phyloP scores from a whole-genome alignment of 2,329 filamentous ascomycete genomes.

The Nigrospora sphaerica region DNA sequence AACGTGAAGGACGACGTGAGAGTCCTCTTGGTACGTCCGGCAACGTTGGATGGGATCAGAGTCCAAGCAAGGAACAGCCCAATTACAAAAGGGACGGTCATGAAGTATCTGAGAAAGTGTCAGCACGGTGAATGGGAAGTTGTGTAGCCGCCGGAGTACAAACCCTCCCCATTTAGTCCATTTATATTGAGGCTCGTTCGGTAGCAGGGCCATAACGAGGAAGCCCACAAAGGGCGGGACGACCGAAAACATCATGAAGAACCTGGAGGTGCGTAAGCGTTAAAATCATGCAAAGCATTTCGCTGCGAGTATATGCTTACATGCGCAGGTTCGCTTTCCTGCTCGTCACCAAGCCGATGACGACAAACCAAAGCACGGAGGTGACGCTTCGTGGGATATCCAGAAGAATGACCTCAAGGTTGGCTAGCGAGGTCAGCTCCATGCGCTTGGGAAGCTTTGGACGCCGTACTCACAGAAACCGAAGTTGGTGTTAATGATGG shows the following conservation, averaged over 20 bases:
- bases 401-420: constrained; percentile 27
- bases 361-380: constrained; percentile 26
- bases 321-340: constrained; percentile 25
- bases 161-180: constrained; percentile 29
- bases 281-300: not conserved
- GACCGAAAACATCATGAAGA: constrained; percentile 28
- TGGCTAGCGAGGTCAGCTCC: constrained; percentile 10
- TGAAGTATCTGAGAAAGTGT: constrained; percentile 17
- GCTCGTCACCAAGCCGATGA: constrained; percentile 24
- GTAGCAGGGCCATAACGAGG: constrained; percentile 25
- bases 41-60: constrained; percentile 35
- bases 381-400: constrained; percentile 25
- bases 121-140: not conserved
- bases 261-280: constrained; percentile 10
- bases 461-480: constrained; percentile 23
- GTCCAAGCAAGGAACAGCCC: constrained; percentile 26
- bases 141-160: not conserved
- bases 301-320: constrained; percentile 8
- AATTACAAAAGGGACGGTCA: constrained; percentile 25
- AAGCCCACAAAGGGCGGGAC: constrained; percentile 27
- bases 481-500: constrained; percentile 25
- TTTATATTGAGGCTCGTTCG: constrained; percentile 24
- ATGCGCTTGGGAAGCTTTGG: not conserved
- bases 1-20: constrained; percentile 7
- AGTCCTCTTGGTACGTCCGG: constrained; percentile 32